phyloP scores from a whole-genome alignment of 148 eudicot species.

The Chenopodium album region DNA sequence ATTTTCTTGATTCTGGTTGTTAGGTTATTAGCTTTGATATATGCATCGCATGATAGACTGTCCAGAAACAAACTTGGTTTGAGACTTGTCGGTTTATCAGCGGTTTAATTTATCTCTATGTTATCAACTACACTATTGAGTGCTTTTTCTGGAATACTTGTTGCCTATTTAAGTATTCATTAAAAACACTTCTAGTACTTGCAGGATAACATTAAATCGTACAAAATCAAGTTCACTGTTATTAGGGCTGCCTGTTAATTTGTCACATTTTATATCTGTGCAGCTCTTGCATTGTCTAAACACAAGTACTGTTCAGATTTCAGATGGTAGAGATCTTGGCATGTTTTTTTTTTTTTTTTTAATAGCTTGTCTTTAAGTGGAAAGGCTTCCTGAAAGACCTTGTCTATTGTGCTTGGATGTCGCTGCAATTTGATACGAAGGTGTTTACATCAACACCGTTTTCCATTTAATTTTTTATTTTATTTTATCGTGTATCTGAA shows the following conservation, averaged over 20 bases:
- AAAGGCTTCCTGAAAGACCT: not conserved
- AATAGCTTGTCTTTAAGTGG: too few species aligned
- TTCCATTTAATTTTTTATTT: not conserved
- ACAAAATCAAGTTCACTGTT: not conserved
- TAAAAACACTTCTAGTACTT: not conserved
- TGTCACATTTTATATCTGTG: conserved; percentile 1
- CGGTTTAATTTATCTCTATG: not conserved
- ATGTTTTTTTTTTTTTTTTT: too few species aligned
- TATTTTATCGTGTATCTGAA: not conserved
- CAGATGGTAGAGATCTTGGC: too few species aligned
- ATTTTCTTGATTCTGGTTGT: conserved; percentile 9
- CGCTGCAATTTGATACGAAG: not conserved
- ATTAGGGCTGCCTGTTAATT: not conserved
- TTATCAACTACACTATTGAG: not conserved
- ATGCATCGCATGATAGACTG: not conserved
- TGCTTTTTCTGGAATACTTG: not conserved
- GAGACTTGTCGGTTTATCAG: not conserved
- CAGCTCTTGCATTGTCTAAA: conserved; percentile 5
- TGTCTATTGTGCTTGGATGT: not conserved
- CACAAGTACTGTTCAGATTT: too few species aligned
- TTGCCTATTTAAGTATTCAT: not conserved
- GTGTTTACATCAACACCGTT: not conserved
- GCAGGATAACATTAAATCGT: not conserved
- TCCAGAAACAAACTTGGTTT: too few species aligned
- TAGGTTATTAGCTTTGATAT: not conserved